Conservation (phyloP, 75 land plant species). For the Azolla pinnata region DNA sequence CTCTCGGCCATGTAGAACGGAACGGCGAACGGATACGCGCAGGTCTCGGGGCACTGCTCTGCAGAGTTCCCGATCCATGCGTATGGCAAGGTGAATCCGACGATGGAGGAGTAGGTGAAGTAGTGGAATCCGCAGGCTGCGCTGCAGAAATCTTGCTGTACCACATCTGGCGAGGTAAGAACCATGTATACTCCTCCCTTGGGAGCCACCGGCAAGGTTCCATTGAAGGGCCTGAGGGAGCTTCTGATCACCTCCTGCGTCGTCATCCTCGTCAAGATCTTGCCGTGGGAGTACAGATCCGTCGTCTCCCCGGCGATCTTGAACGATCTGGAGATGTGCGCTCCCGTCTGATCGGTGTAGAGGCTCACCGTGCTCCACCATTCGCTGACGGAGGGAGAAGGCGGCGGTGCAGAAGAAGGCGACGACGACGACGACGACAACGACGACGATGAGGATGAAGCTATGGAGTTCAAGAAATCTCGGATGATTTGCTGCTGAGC, state of each 20-base stretch:
- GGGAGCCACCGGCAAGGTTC: conserved; percentile 39
- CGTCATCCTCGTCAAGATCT: conserved; percentile 46
- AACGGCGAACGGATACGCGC: conserved; percentile 81
- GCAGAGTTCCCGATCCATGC: conserved; percentile 82
- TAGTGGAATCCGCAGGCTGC: conserved; percentile 84
- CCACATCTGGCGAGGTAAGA: conserved; percentile 54
- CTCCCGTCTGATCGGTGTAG: conserved; percentile 74
- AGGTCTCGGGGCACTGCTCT: conserved; percentile 59
- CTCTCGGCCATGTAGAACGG: conserved; percentile 48
- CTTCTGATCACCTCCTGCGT: conserved; percentile 46
- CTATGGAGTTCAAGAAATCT: neutral
- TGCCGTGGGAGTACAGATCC: conserved; percentile 42
- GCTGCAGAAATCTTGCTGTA: conserved; percentile 67
- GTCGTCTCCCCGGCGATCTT: conserved; percentile 26
- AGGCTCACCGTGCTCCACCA: conserved; percentile 66
- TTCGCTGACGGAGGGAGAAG: conserved; percentile 38
- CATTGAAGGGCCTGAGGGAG: conserved; percentile 21
- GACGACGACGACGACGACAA: neutral
- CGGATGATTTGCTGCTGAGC: conserved; percentile 1
- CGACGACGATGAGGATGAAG: neutral
- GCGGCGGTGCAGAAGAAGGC: conserved; percentile 9
- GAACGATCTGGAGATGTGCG: conserved; percentile 39
- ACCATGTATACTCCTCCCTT: conserved; percentile 56
- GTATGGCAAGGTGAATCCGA: conserved; percentile 65
- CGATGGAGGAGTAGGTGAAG: conserved; percentile 77